These are phyloP conservation scores for Carex cristatella DNA, from an alignment of 176 grass and related monocot genomes.

Conservation along the genomic window DNA sequence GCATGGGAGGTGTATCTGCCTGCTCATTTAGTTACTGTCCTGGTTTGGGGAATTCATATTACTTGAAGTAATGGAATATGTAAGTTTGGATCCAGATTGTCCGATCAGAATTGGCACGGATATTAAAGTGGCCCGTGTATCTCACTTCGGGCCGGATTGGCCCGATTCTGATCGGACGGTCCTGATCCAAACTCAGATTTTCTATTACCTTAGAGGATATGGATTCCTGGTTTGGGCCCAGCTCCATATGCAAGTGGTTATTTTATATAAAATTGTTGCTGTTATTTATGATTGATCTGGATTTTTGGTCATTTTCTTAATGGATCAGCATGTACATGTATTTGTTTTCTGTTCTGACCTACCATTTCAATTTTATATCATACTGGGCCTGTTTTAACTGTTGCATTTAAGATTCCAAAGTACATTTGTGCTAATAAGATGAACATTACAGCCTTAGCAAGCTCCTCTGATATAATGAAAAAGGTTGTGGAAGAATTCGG, in stretches of 20 bases:
- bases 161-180: no score
- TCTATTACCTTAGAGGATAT: no score
- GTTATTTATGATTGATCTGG: neutral
- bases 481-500: constrained; percentile 56
- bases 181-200: no score
- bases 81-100: no score
- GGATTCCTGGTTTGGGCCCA: neutral
- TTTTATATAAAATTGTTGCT: neutral
- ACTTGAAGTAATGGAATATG: no score
- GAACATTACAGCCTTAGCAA: constrained; percentile 11
- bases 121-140: no score
- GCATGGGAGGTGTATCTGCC: neutral
- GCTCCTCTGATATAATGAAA: constrained; percentile 51
- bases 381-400: neutral
- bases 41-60: no score
- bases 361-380: neutral
- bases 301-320: neutral
- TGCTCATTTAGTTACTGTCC: neutral
- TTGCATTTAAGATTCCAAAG: neutral
- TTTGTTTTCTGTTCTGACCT: neutral
- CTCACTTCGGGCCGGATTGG: no score
- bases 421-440: neutral
- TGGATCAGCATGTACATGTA: neutral
- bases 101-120: no score
- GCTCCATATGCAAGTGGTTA: neutral